These are phyloP conservation scores for Nannizziopsis arthrosporioides DNA, from an alignment of 2,329 filamentous ascomycete genomes.

Conservation along the genomic window DNA sequence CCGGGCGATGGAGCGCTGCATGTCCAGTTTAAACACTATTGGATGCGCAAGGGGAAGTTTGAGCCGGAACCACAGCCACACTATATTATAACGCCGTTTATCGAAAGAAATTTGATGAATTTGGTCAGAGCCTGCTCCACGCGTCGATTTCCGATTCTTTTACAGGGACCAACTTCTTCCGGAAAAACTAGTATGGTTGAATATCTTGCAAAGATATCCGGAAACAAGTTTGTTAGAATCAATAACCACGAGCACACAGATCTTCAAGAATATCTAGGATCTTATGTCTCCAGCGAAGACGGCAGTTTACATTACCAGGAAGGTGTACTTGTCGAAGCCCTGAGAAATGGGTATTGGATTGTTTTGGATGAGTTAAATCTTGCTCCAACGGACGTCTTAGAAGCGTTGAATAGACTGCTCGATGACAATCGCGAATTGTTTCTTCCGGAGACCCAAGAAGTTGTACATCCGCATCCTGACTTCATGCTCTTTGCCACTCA, in stretches of 20 bases:
- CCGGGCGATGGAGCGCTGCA: slow-evolving; percentile 67
- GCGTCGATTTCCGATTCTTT: slow-evolving; percentile 77
- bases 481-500: slow-evolving; percentile 99
- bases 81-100: slow-evolving; percentile 94
- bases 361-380: slow-evolving; percentile 95
- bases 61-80: slow-evolving; percentile 61
- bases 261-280: slow-evolving; percentile 91
- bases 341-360: slow-evolving; percentile 92
- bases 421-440: slow-evolving; percentile 94
- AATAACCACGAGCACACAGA: slow-evolving; percentile 99
- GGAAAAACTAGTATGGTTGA: slow-evolving; percentile 99
- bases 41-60: slow-evolving; percentile 67
- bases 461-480: slow-evolving; percentile 80
- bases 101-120: slow-evolving; percentile 89
- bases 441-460: slow-evolving; percentile 91
- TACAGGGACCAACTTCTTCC: slow-evolving; percentile 92
- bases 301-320: slow-evolving; percentile 86
- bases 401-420: slow-evolving; percentile 85
- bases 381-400: slow-evolving; percentile 90
- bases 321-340: slow-evolving; percentile 80
- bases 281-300: slow-evolving; percentile 75
- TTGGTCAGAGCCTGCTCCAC: slow-evolving; percentile 89
- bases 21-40: slow-evolving; percentile 80
- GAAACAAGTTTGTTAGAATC: slow-evolving; percentile 94
- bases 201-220: slow-evolving; percentile 89